Evolutionary conservation across 2,329 filamentous ascomycete genomes (phyloP).

Genomic region (Gliomastix tumulicola): DNA sequence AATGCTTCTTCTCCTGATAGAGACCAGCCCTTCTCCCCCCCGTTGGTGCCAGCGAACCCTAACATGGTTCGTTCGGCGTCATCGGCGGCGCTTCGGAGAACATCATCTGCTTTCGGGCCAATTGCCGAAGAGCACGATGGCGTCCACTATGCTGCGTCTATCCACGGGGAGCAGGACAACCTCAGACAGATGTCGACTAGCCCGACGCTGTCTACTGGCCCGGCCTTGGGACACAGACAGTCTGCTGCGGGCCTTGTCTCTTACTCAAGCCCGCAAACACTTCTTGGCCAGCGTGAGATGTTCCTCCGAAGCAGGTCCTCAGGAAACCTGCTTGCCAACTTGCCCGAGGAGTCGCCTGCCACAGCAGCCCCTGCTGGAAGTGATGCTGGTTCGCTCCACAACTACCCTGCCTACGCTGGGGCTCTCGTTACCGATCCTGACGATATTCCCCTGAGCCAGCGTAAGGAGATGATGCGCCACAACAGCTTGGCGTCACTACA

Average conservation of each 20-base stretch:
- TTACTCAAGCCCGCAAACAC: slow-evolving; percentile 44
- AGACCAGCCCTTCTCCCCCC: slow-evolving; percentile 1
- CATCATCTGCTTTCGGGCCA: slow-evolving; percentile 24
- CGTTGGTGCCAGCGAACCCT: neutral
- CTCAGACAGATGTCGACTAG: no score
- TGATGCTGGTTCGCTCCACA: slow-evolving; percentile 33
- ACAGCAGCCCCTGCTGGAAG: slow-evolving; percentile 22
- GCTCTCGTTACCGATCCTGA: slow-evolving; percentile 43
- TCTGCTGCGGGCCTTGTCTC: slow-evolving; percentile 38
- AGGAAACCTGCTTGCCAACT: slow-evolving; percentile 23
- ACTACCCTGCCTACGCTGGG: slow-evolving; percentile 22
- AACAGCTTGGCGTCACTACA: slow-evolving; percentile 29
- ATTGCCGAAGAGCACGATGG: slow-evolving; percentile 34
- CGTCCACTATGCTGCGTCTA: slow-evolving; percentile 7
- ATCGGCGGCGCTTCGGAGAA: slow-evolving; percentile 12
- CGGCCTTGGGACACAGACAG: neutral
- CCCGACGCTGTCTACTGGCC: no score
- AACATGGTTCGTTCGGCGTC: slow-evolving; percentile 10
- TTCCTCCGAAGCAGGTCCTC: slow-evolving; percentile 46
- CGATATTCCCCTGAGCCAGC: slow-evolving; percentile 65
- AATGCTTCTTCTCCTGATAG: neutral
- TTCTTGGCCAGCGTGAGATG: slow-evolving; percentile 48
- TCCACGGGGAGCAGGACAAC: slow-evolving; percentile 11
- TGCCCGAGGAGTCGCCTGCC: slow-evolving; percentile 7
- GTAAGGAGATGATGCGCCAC: slow-evolving; percentile 52